A percentile compares a stretch with the other conserved stretches of the same genome.
phyloP scores from a whole-genome alignment of 352 stramenopile species.

The Globisporangium irregulare region DNA sequence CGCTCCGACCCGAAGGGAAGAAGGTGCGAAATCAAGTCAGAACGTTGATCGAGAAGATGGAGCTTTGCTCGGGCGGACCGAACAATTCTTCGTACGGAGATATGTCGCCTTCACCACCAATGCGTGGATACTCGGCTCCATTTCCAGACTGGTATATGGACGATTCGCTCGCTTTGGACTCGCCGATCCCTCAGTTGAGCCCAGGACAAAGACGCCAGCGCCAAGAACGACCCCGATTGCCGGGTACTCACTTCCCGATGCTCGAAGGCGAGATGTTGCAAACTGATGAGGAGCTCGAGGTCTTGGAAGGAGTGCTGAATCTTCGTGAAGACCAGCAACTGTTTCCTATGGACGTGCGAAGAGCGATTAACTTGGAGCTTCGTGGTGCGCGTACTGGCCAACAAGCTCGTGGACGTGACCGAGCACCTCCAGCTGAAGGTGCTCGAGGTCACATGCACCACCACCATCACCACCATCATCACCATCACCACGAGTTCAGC shows the following conservation, averaged over 20 bases:
- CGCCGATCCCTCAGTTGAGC: constrained; percentile 32
- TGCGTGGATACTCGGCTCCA: constrained; percentile 51
- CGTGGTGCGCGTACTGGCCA: constrained; percentile 30
- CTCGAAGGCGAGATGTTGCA: constrained; percentile 62
- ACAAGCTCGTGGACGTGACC: constrained; percentile 17
- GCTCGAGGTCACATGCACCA: constrained; percentile 21
- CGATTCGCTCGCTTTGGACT: constrained; percentile 28
- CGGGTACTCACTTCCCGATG: constrained; percentile 36
- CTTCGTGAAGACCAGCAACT: constrained; percentile 59
- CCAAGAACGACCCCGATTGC: constrained; percentile 44
- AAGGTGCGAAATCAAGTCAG: constrained; percentile 61
- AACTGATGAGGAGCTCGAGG: constrained; percentile 63
- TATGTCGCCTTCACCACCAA: constrained; percentile 45
- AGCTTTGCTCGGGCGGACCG: constrained; percentile 66
- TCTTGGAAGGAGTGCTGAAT: constrained; percentile 66
- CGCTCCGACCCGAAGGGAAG: constrained; percentile 43
- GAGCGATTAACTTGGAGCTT: constrained; percentile 38
- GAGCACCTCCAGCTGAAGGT: constrained; percentile 15
- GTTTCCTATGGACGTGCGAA: constrained; percentile 49
- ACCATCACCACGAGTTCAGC: constrained; percentile 30
- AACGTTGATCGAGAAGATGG: constrained; percentile 82
- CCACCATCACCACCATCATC: constrained; percentile 20
- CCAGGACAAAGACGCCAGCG: constrained; percentile 34
- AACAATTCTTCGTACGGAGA: constrained; percentile 27
- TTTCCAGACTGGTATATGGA: constrained; percentile 79